Conservation (phyloP, 2,329 filamentous ascomycete genomes). For the Diaporthe nobilis region DNA sequence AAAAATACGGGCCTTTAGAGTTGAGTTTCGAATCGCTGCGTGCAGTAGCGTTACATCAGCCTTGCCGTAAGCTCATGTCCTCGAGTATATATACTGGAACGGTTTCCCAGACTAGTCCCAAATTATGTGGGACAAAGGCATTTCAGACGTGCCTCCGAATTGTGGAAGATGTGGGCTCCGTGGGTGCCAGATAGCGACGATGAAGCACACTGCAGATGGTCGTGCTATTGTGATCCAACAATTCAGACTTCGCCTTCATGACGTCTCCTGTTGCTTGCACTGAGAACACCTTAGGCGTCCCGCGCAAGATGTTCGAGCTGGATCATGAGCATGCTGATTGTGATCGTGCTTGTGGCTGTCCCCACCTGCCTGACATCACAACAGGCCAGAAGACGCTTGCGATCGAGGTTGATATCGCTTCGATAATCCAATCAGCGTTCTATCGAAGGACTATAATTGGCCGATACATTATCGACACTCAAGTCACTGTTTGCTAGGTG, state of each 20-base stretch:
- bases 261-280: no score
- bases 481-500: neutral
- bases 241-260: neutral
- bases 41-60: slow-evolving; percentile 26
- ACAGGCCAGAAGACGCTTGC: neutral
- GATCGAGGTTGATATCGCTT: neutral
- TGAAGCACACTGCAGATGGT: neutral
- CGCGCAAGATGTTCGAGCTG: no score
- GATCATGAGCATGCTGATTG: neutral
- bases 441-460: neutral
- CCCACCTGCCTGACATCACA: neutral
- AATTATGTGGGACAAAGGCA: neutral
- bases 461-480: neutral
- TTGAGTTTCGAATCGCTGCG: slow-evolving; percentile 16
- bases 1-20: slow-evolving; percentile 10
- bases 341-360: neutral
- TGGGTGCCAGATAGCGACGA: neutral
- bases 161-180: neutral
- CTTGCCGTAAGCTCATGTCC: slow-evolving; percentile 1
- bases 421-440: neutral
- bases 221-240: neutral
- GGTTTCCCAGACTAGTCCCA: neutral
- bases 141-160: neutral
- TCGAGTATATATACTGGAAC: neutral
- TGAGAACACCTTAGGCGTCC: neutral